Conservation (phyloP, 495 filamentous ascomycete species). For the Lasiosphaeria hispida region DNA sequence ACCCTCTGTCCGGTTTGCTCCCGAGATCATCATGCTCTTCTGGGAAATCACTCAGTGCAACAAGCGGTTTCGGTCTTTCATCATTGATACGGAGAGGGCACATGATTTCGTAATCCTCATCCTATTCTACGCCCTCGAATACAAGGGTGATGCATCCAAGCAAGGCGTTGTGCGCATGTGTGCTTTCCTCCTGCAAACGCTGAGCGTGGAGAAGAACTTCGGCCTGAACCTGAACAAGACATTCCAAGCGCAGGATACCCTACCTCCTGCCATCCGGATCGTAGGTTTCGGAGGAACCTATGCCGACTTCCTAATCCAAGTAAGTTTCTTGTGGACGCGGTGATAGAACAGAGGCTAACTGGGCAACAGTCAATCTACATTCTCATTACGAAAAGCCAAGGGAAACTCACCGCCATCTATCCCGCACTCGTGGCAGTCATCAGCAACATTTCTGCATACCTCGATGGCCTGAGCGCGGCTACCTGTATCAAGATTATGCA, state of each 20-base stretch:
- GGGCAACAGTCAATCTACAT: constrained; percentile 76
- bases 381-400: constrained; percentile 88
- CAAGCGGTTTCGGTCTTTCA: constrained; percentile 93
- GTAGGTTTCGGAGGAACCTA: constrained; percentile 85
- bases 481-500: constrained; percentile 82
- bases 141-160: constrained; percentile 79
- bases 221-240: constrained; percentile 83
- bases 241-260: constrained; percentile 85
- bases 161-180: constrained; percentile 95
- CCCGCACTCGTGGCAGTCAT: constrained; percentile 89
- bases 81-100: constrained; percentile 90
- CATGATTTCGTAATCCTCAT: constrained; percentile 92
- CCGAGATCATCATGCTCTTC: constrained; percentile 96
- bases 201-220: constrained; percentile 91
- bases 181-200: constrained; percentile 90
- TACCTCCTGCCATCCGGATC: constrained; percentile 78
- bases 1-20: constrained; percentile 77
- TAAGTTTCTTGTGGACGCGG: constrained; percentile 40
- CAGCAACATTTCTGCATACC: constrained; percentile 84
- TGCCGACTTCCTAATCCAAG: constrained; percentile 91
- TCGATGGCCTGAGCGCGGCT: constrained; percentile 70
- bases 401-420: constrained; percentile 88
- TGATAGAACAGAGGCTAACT: constrained; percentile 29
- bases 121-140: constrained; percentile 88
- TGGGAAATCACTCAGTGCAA: constrained; percentile 98